phyloP scores from a whole-genome alignment of 73 alveolate genomes.

The Tetrahymena malaccensis region DNA sequence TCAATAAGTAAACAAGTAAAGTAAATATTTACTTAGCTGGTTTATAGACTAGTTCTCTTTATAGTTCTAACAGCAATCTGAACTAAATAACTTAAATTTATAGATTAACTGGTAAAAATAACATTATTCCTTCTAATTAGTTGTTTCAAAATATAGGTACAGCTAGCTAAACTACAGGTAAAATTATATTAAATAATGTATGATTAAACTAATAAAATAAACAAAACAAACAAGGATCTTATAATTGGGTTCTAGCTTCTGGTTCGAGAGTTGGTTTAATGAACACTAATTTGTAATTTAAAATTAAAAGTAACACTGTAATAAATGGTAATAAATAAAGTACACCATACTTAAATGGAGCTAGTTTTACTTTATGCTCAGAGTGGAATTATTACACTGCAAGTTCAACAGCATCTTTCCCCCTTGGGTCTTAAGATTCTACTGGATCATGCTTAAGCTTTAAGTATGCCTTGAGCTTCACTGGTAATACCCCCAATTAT shows the following conservation, averaged over 20 bases:
- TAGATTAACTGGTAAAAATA: conserved; percentile 12
- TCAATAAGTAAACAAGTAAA: neutral
- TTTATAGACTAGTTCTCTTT: neutral
- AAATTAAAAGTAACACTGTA: neutral
- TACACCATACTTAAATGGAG: conserved; percentile 18
- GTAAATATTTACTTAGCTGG: conserved; percentile 6
- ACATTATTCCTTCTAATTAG: neutral
- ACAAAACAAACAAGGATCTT: neutral
- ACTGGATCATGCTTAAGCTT: conserved; percentile 7
- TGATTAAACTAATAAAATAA: neutral
- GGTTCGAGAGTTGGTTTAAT: neutral
- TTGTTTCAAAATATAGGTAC: neutral
- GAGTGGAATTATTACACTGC: neutral
- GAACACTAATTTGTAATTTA: neutral
- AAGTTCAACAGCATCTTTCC: neutral
- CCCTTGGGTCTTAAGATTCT: neutral
- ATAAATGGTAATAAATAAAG: neutral
- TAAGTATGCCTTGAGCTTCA: neutral
- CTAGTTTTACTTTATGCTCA: conserved; percentile 13
- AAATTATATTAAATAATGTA: neutral
- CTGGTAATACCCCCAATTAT: neutral
- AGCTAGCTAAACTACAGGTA: neutral
- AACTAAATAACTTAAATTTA: neutral
- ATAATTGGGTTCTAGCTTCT: neutral
- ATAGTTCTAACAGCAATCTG: neutral